A percentile compares a stretch with the other conserved stretches of the same genome.
Evolutionary conservation across 1,139 yeast genomes (phyloP).

Genomic region (Candida sojae): DNA sequence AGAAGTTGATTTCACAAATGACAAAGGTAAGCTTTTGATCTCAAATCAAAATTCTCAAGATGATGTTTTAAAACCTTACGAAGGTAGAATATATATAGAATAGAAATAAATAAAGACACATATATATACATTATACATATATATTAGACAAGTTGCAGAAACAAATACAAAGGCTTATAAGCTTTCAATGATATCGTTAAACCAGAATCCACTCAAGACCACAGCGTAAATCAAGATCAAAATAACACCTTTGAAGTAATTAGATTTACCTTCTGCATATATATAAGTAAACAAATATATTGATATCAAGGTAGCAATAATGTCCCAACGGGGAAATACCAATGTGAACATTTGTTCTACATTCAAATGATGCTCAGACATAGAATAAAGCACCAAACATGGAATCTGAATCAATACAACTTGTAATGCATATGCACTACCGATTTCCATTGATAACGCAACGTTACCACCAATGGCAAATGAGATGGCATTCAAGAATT

Average conservation of each 20-base stretch:
- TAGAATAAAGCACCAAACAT: slow-evolving; percentile 77
- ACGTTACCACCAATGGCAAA: slow-evolving; percentile 96
- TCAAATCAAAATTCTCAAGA: slow-evolving; percentile 13
- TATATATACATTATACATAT: background rate
- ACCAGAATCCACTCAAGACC: slow-evolving; percentile 80
- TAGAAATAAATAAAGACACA: background rate
- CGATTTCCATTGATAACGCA: slow-evolving; percentile 95
- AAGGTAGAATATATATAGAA: slow-evolving; percentile 34
- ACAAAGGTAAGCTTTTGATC: background rate
- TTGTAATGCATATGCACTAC: slow-evolving; percentile 95
- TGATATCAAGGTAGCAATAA: slow-evolving; percentile 80
- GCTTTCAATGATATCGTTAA: slow-evolving; percentile 46
- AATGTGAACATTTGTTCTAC: slow-evolving; percentile 69
- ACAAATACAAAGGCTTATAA: slow-evolving; percentile 2
- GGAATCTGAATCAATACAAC: slow-evolving; percentile 97
- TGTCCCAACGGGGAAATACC: slow-evolving; percentile 95
- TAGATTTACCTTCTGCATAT: slow-evolving; percentile 95
- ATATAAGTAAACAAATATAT: slow-evolving; percentile 89
- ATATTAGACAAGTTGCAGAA: background rate
- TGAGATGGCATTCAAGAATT: slow-evolving; percentile 93
- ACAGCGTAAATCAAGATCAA: slow-evolving; percentile 78
- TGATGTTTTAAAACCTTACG: slow-evolving; percentile 32
- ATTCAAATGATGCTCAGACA: slow-evolving; percentile 39
- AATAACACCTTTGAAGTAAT: slow-evolving; percentile 93
- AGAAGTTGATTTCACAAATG: slow-evolving; percentile 21